Conservation (phyloP, 352 stramenopile genomes). For the Pythium chondricola region DNA sequence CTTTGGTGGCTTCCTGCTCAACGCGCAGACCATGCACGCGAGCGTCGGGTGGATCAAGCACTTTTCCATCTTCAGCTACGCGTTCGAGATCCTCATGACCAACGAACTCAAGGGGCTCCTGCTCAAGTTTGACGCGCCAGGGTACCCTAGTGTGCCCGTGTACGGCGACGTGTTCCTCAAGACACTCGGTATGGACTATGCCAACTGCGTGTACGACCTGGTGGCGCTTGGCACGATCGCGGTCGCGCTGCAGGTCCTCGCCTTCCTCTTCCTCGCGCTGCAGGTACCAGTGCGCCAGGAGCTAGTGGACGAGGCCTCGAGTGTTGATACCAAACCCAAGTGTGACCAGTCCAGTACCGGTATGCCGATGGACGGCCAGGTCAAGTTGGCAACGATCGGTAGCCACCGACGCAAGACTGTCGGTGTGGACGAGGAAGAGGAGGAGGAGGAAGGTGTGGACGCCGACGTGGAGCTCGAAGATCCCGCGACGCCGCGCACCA, state of each 20-base stretch:
- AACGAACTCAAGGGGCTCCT: slow-evolving; percentile 75
- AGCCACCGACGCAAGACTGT: too few relatives aligned
- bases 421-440: not conserved
- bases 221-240: slow-evolving; percentile 47
- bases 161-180: slow-evolving; percentile 83
- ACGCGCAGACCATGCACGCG: slow-evolving; percentile 70
- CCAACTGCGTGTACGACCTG: slow-evolving; percentile 68
- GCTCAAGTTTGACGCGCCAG: slow-evolving; percentile 70
- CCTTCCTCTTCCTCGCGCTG: slow-evolving; percentile 59
- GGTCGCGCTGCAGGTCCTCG: slow-evolving; percentile 42
- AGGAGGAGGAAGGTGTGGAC: not conserved
- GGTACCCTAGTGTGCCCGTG: slow-evolving; percentile 66
- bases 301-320: slow-evolving; percentile 11
- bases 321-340: not conserved
- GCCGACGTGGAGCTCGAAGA: not conserved
- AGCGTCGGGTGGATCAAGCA: slow-evolving; percentile 69
- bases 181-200: slow-evolving; percentile 77
- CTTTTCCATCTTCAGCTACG: slow-evolving; percentile 83
- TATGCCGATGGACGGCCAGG: slow-evolving; percentile 11
- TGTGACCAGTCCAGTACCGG: too few relatives aligned
- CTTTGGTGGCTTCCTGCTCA: slow-evolving; percentile 85
- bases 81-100: slow-evolving; percentile 83
- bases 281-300: slow-evolving; percentile 54
- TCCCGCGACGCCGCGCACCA: not conserved
- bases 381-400: slow-evolving; percentile 15